phyloP scores from a whole-genome alignment of 345 rosid genomes.

The Brassica incana region DNA sequence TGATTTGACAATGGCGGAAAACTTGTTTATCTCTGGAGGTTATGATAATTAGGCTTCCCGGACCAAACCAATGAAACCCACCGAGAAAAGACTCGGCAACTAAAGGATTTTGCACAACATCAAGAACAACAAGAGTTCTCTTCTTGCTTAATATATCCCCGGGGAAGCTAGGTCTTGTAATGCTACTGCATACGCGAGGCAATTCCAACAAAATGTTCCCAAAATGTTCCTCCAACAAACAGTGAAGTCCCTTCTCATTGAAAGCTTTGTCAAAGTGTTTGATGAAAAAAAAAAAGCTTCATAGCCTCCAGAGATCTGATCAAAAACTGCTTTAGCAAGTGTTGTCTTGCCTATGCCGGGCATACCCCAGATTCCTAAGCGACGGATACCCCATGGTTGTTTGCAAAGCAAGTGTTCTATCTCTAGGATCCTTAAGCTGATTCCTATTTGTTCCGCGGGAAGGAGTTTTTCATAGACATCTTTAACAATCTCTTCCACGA shows the following conservation, averaged over 20 bases:
- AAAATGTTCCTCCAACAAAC: slow-evolving; percentile 1
- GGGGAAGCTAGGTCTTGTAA: slow-evolving; percentile 13
- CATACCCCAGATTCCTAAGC: slow-evolving; percentile 34
- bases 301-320: background rate
- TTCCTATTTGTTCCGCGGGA: background rate
- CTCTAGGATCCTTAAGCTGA: background rate
- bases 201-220: background rate
- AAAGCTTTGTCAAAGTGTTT: slow-evolving; percentile 7
- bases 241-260: background rate
- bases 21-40: slow-evolving; percentile 23
- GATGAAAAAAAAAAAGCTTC: slow-evolving; percentile 21
- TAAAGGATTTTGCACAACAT: slow-evolving; percentile 10
- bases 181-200: slow-evolving; percentile 6
- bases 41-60: slow-evolving; percentile 25
- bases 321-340: slow-evolving; percentile 7
- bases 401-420: background rate
- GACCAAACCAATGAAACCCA: slow-evolving; percentile 14
- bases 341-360: slow-evolving; percentile 29
- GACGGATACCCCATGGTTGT: slow-evolving; percentile 4
- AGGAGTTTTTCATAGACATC: background rate
- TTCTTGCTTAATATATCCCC: background rate
- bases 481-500: slow-evolving; percentile 26
- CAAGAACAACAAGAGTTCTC: slow-evolving; percentile 33
- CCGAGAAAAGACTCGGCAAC: slow-evolving; percentile 9
- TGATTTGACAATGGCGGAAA: background rate